Conservation (phyloP, 306 rosid genomes). For the Sicyos baderoa region DNA sequence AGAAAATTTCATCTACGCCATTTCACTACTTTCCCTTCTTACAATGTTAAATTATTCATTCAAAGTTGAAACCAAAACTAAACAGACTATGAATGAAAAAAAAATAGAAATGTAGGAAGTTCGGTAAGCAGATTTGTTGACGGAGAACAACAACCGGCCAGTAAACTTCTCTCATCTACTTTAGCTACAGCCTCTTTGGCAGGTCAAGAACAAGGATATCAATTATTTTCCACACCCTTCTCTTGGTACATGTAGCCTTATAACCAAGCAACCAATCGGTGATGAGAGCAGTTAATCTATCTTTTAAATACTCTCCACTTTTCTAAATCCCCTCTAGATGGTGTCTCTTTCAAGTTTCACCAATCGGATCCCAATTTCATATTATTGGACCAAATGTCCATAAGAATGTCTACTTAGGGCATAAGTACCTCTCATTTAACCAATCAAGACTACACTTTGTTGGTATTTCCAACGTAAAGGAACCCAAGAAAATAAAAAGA, state of each 20-base stretch:
- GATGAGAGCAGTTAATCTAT: too few species aligned
- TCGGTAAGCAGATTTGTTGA: slow-evolving; percentile 91
- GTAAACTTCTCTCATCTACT: slow-evolving; percentile 44
- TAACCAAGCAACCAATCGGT: too few species aligned
- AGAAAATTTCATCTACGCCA: slow-evolving; percentile 27
- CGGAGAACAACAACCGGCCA: slow-evolving; percentile 74
- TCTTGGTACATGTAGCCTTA: slow-evolving; percentile 79
- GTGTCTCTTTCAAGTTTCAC: too few species aligned
- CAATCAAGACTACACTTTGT: too few species aligned
- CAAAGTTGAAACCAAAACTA: neutral
- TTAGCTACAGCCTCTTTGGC: slow-evolving; percentile 83
- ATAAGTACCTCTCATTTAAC: too few species aligned
- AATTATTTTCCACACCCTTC: slow-evolving; percentile 29
- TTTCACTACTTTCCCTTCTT: slow-evolving; percentile 37
- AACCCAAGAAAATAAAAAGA: too few species aligned
- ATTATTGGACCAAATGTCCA: too few species aligned
- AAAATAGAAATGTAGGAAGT: slow-evolving; percentile 43
- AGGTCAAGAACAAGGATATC: slow-evolving; percentile 62
- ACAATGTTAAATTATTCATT: neutral
- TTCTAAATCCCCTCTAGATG: too few species aligned
- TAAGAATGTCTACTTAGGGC: too few species aligned
- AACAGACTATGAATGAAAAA: neutral
- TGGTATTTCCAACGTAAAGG: too few species aligned
- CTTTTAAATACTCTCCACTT: too few species aligned
- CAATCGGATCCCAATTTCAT: too few species aligned